Base-by-base conservation (phyloP, 352 stramenopile genomes). In the Phytophthora multivora region DNA sequence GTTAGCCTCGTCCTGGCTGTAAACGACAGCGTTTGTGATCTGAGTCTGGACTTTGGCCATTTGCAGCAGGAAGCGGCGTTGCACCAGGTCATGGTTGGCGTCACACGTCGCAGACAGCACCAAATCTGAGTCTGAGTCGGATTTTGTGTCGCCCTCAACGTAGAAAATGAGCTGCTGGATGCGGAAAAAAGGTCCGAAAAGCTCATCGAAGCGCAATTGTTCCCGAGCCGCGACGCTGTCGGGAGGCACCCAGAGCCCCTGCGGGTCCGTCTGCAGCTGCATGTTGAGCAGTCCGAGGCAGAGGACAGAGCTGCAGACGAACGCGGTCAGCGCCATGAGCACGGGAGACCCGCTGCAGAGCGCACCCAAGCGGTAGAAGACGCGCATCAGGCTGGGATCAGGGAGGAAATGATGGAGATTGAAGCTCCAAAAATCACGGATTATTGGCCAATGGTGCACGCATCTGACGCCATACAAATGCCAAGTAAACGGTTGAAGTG, bases 161-260 rank as follows among this genome's bases (percentile, higher is more conserved):
- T 89, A 91, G 54, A 96, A 94, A 56, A 96, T 92, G 65, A 96
- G 73, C 56, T 96, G 87, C 59, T 96, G 59, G 51, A 96, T 73
- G 72, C 87, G 85, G 69, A 92, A 96, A 73, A 96, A 96, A 36
- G 87, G 82, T 19, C 78, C 75, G 63, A 96, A 96, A 51, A 91
- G 78, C 56, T 79, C 65, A 63, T 94, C 77, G 73, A 96, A 94
- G 68, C 73, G 80, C 58, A 19, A 43, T 57, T 96, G 83, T 46
- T 96, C 84, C 25, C 55, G 66, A 21, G 80, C 79, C 2, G 87
- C 82, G 28, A 77, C 69, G 42, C 77, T 91, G 55, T 69, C 51
- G 0, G 83, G 83, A 38, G 87, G 64, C 39, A 96, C 87, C 87
- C 87, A 96, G 18, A 96, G 79, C 56, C 77, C 77, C 62, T 96